Base-by-base conservation (phyloP, 2,329 filamentous ascomycete species). In the Lecanicillium sp. region DNA sequence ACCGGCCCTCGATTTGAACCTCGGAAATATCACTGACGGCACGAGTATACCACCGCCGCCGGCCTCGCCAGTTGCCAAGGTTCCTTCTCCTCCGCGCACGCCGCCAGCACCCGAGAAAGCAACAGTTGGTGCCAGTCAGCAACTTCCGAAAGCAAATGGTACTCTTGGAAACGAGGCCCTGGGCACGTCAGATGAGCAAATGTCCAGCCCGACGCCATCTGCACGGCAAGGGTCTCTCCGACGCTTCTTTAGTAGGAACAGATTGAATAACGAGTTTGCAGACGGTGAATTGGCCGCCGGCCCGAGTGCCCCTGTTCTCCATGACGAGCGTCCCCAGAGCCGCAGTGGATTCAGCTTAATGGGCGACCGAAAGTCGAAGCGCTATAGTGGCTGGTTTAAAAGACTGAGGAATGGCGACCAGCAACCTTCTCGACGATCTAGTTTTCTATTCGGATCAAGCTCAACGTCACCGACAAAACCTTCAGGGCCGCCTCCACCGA, bases 11-110 rank as follows among this genome's bases (percentile, higher is more conserved):
- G 62, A 78, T 45, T 67, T 79, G 59, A 69, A 75, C 47, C 76
- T 78, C 49, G 65, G 68, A 43, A 74, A 68, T 33, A 62, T 79
- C 52, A 78, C 75, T 31, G 74, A 78, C 29, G 75, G 75, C 38
- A 79, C 75, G 53, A 53, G 74, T 51, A 79, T 79, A 47, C 75
- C 75, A 31, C 71, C 75, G 20, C 75, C 75, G 17, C 63, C 62
- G 33, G 72, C 73, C 14, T 78, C 73, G 34, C 74, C 74, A 33
- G 57, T 68, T 38, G 58, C 65, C 48, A 68, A 73, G 53, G 62
- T 64, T 29, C 63, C 63, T 32, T 63, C 65, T 40, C 67, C 65
- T 44, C 64, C 68, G 13, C 54, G 53, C 43, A 59, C 59, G 33
- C 56, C 56, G 35, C 53, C 54, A 5, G 42, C 46, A 35, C 44